These are phyloP conservation scores for Picea abies DNA, from an alignment of 83 land plant genomes.

Conservation along the genomic window DNA sequence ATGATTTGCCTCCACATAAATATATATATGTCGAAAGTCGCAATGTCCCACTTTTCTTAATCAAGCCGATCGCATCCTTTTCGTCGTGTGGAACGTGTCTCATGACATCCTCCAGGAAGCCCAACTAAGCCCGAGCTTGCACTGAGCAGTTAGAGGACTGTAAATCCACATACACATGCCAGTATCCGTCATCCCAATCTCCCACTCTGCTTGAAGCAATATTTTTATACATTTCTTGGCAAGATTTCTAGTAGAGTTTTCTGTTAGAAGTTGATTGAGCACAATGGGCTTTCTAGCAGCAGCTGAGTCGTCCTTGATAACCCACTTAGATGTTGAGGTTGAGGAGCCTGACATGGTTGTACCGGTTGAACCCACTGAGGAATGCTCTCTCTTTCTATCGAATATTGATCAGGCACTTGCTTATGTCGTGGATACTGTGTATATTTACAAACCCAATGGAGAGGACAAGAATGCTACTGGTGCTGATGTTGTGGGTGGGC, in stretches of 20 bases:
- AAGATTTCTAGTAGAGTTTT: too few species aligned
- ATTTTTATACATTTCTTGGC: background rate
- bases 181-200: background rate
- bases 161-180: background rate
- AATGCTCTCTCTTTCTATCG: slow-evolving; percentile 42
- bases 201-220: background rate
- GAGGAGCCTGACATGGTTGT: too few species aligned
- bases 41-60: background rate
- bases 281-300: too few species aligned
- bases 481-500: too few species aligned
- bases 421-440: slow-evolving; percentile 29
- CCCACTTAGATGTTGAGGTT: too few species aligned
- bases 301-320: too few species aligned
- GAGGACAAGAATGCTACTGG: slow-evolving; percentile 5
- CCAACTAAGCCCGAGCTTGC: background rate
- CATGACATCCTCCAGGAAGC: background rate
- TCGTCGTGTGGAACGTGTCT: background rate
- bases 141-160: background rate
- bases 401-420: slow-evolving; percentile 45
- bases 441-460: slow-evolving; percentile 27
- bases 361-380: slow-evolving; percentile 12
- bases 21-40: background rate
- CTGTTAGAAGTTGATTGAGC: too few species aligned
- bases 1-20: too few species aligned
- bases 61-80: background rate